Percentiles rank a stretch among this genome's conserved stretches.
These are phyloP conservation scores for Arthrobotrys iridis DNA, from an alignment of 2,329 filamentous ascomycete genomes.

Conservation along the genomic window DNA sequence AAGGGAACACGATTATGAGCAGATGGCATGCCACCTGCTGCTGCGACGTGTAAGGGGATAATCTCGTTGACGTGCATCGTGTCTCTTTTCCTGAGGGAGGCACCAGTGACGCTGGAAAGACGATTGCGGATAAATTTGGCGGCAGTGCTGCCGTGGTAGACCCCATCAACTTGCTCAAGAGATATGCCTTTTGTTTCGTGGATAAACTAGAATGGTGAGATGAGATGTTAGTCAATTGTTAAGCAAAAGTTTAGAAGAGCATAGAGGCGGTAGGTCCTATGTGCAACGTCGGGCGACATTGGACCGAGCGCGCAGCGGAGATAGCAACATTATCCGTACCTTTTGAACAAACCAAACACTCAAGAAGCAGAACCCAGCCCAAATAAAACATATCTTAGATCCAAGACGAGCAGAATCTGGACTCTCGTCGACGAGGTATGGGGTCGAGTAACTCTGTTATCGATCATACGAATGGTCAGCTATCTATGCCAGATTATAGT, in stretches of 20 bases:
- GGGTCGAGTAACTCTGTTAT: slow-evolving; percentile 73
- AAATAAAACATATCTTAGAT: slow-evolving; percentile 80
- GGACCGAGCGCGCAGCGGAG: slow-evolving; percentile 30
- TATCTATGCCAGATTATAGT: slow-evolving; percentile 3
- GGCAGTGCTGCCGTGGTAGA: slow-evolving; percentile 52
- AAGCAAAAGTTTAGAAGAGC: neutral
- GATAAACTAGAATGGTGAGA: slow-evolving; percentile 61
- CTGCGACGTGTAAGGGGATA: slow-evolving; percentile 42
- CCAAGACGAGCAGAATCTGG: slow-evolving; percentile 76
- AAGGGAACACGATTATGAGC: slow-evolving; percentile 2
- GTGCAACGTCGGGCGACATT: slow-evolving; percentile 40
- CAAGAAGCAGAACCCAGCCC: slow-evolving; percentile 78
- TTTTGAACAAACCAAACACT: slow-evolving; percentile 75
- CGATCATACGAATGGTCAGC: slow-evolving; percentile 9
- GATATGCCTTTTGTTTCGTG: slow-evolving; percentile 80
- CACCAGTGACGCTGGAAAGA: slow-evolving; percentile 50
- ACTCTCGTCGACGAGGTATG: slow-evolving; percentile 78
- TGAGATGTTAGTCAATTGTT: neutral
- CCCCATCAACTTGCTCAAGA: slow-evolving; percentile 76
- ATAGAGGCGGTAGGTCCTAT: neutral
- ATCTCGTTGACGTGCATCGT: slow-evolving; percentile 52
- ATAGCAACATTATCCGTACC: slow-evolving; percentile 36
- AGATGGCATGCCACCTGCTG: slow-evolving; percentile 37
- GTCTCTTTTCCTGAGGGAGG: slow-evolving; percentile 45
- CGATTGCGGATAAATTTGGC: slow-evolving; percentile 54